Evolutionary conservation across 305 asterid genomes (phyloP), one percentile per base, ranked within the genome.

Genomic region (Fraxinus baroniana): DNA sequence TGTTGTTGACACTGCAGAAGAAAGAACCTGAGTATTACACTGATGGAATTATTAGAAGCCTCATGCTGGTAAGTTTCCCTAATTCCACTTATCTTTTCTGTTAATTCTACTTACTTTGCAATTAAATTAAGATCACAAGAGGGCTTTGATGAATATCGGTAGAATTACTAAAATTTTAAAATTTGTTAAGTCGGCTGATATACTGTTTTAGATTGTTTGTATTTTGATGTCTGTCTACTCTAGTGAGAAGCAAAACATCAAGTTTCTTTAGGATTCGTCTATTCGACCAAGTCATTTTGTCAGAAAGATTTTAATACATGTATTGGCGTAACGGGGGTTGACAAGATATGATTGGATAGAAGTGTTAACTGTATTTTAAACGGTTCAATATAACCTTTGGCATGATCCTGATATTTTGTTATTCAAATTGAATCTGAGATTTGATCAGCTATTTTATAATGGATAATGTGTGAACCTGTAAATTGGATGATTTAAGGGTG

Each of bases 1-100:
- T 86, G 70, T 84, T 87, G 37, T 71, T 87, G 78, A 81, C 86
- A 2, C 87, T 83, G 7, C 87, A 87, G 57, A 81, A 78, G 39
- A 52, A 72, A 32, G 87, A 85, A 22, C 85, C 90, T 4, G 79
- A 46, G 7, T 83, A 76, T 75, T 87, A 83, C 41, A 85, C 85
- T 0, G 87, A 84, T 13, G 78, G 78, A 55, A 79, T 80, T 49
- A 82, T 84, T 57, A 75, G 57, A 55, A 79, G 86, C 71, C 79
- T 83, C 7, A 24, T 83, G 62, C 75, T 74, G 46, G 85, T 78
- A 33, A 78, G 75, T n/a, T 57, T 57, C 20, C 26, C 26, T 57
- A n/a, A 18, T n/a, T 57, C 68, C 28, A 57, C 28, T 52, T 4
- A 52, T 15, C 8, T 52, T 17, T 52, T 52, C 22, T 17, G 24